Conservation (phyloP, 805 yeast genomes). For the Candida insectorum region DNA sequence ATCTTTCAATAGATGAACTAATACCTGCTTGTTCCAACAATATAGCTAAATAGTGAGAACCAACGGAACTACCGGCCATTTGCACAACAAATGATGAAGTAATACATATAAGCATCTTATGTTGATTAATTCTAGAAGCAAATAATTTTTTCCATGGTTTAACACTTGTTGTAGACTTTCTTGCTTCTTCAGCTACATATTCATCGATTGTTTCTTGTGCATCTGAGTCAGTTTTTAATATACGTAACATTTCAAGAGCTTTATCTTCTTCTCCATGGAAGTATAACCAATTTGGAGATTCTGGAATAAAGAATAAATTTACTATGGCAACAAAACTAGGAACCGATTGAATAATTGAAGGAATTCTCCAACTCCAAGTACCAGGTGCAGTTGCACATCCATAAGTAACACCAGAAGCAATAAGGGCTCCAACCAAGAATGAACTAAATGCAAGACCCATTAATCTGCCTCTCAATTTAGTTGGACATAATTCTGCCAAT, state of each 20-base stretch:
- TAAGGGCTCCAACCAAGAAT: constrained; percentile 17
- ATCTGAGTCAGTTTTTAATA: constrained; percentile 3
- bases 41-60: constrained; percentile 13
- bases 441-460: constrained; percentile 16
- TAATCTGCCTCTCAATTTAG: constrained; percentile 24
- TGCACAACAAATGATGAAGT: constrained; percentile 12
- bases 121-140: constrained; percentile 7
- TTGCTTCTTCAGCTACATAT: constrained; percentile 1
- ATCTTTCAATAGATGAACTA: constrained; percentile 8
- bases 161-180: neutral
- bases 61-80: constrained; percentile 16
- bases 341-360: constrained; percentile 12
- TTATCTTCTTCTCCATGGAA: constrained; percentile 12
- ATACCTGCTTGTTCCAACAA: constrained; percentile 13
- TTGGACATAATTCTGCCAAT: constrained; percentile 30
- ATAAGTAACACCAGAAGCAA: constrained; percentile 19
- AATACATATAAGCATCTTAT: constrained; percentile 6
- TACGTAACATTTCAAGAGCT: constrained; percentile 12
- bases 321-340: constrained; percentile 10
- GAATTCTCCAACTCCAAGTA: constrained; percentile 16
- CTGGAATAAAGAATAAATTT: constrained; percentile 16
- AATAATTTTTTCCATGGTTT: constrained; percentile 9
- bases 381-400: constrained; percentile 16
- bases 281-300: constrained; percentile 17
- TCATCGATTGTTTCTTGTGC: constrained; percentile 1